Evolutionary conservation across 2,329 filamentous ascomycete genomes (phyloP).

Genomic region (Cladosporium austrohemisphaericum): DNA sequence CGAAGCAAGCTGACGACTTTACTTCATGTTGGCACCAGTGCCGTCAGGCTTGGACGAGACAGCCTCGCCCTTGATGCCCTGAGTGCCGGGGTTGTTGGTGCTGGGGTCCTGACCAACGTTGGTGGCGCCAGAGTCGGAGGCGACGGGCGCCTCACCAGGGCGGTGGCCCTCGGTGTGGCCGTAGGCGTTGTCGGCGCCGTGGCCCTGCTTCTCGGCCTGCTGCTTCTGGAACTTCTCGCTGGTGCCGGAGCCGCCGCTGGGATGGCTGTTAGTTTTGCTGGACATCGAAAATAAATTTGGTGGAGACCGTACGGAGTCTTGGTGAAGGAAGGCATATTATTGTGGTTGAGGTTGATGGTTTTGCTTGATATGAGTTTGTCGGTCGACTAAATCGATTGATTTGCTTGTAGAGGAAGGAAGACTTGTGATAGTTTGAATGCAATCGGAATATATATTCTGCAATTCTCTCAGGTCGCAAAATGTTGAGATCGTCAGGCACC

Average conservation of each 20-base stretch:
- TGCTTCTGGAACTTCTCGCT: conserved; percentile 35
- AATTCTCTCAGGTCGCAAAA: too few relatives aligned
- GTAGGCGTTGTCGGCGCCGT: conserved; percentile 32
- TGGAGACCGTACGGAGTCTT: conserved; percentile 8
- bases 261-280: not conserved
- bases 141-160: conserved; percentile 33
- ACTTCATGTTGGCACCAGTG: conserved; percentile 27
- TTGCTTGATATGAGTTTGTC: not conserved
- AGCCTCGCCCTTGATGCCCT: conserved; percentile 32
- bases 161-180: conserved; percentile 27
- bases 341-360: not conserved
- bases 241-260: conserved; percentile 18
- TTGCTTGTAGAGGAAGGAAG: not conserved
- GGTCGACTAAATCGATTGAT: not conserved
- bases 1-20: not conserved
- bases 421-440: not conserved
- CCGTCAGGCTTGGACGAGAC: conserved; percentile 22
- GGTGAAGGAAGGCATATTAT: conserved; percentile 8
- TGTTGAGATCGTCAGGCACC: conserved; percentile 8
- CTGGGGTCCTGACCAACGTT: conserved; percentile 30
- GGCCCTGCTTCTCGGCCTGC: conserved; percentile 32
- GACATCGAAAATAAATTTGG: too few relatives aligned
- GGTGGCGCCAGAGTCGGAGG: conserved; percentile 33
- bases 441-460: not conserved
- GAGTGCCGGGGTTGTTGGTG: conserved; percentile 34